A percentile compares a stretch with the other conserved stretches of the same genome.
Conservation (phyloP, 163 green algal genomes). For the Prototheca stagnorum region DNA sequence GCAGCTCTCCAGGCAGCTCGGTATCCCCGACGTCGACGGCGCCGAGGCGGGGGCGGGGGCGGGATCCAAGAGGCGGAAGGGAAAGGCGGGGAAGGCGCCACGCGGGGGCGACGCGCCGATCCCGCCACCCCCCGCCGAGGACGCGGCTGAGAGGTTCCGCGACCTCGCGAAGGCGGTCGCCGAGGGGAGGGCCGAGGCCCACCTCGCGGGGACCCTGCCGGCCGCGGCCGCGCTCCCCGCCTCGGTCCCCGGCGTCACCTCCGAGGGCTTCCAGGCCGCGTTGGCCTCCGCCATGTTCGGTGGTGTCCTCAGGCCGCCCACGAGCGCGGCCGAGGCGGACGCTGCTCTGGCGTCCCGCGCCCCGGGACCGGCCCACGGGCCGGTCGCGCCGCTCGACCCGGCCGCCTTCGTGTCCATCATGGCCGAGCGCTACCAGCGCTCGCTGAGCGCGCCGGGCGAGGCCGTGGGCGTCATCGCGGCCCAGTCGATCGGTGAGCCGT, state of each 20-base stretch:
- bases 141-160: too few relatives aligned
- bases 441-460: conserved; percentile 61
- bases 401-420: conserved; percentile 50
- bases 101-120: too few relatives aligned
- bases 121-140: too few relatives aligned
- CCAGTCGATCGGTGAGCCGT: conserved; percentile 75
- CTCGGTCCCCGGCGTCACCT: conserved; percentile 37
- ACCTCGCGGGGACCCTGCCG: conserved; percentile 19
- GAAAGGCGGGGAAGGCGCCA: not conserved
- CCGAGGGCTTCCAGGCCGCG: conserved; percentile 51
- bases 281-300: conserved; percentile 23
- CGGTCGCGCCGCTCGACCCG: not conserved
- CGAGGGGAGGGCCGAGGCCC: too few relatives aligned
- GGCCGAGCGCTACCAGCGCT: conserved; percentile 73
- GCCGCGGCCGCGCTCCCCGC: conserved; percentile 25
- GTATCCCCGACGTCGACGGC: not conserved
- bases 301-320: conserved; percentile 17
- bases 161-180: too few relatives aligned
- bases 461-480: conserved; percentile 81
- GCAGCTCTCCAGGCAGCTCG: conserved; percentile 3
- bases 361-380: too few relatives aligned
- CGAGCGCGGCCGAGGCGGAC: not conserved
- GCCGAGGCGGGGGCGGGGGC: not conserved
- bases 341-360: conserved; percentile 7
- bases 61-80: not conserved